Percentiles rank a stretch among this genome's conserved stretches.
Conservation (phyloP, 495 filamentous ascomycete genomes). For the Paragyromitra xinjiangensis region DNA sequence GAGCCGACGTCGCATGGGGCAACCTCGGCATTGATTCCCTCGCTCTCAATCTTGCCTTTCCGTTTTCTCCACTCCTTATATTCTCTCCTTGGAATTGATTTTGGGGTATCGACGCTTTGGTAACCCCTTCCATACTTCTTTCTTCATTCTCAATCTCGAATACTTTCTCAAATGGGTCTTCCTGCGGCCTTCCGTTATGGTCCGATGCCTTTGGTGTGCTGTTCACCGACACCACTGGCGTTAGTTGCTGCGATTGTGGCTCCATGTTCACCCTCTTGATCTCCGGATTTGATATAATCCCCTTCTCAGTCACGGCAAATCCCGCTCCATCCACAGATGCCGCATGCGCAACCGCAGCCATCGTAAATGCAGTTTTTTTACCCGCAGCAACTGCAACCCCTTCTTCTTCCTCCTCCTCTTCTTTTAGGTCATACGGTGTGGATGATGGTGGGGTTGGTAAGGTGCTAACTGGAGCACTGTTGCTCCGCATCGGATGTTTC, state of each 20-base stretch:
- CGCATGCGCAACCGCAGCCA: slow-evolving; percentile 38
- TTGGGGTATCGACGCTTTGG: slow-evolving; percentile 5
- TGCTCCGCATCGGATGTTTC: slow-evolving; percentile 15
- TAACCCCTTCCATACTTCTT: background rate
- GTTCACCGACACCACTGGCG: slow-evolving; percentile 38
- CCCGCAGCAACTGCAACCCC: slow-evolving; percentile 1
- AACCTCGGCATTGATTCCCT: slow-evolving; percentile 27
- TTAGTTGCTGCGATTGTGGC: slow-evolving; percentile 1
- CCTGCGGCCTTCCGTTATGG: slow-evolving; percentile 30
- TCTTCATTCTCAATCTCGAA: slow-evolving; percentile 19
- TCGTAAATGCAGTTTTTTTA: slow-evolving; percentile 29
- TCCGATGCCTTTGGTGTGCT: slow-evolving; percentile 44
- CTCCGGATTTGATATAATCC: slow-evolving; percentile 42
- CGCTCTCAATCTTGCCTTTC: slow-evolving; percentile 8
- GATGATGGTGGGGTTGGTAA: slow-evolving; percentile 2
- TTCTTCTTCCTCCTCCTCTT: background rate
- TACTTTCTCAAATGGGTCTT: slow-evolving; percentile 42
- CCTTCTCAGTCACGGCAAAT: slow-evolving; percentile 45
- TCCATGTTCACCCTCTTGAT: slow-evolving; percentile 26
- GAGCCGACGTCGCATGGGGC: slow-evolving; percentile 27
- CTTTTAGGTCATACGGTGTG: background rate
- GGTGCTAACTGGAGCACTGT: slow-evolving; percentile 4
- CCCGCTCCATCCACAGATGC: background rate
- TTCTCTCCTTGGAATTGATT: slow-evolving; percentile 13
- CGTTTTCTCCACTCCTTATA: slow-evolving; percentile 7